Evolutionary conservation across 768 basidiomycete genomes (phyloP).

Genomic region (Suillus spraguei): DNA sequence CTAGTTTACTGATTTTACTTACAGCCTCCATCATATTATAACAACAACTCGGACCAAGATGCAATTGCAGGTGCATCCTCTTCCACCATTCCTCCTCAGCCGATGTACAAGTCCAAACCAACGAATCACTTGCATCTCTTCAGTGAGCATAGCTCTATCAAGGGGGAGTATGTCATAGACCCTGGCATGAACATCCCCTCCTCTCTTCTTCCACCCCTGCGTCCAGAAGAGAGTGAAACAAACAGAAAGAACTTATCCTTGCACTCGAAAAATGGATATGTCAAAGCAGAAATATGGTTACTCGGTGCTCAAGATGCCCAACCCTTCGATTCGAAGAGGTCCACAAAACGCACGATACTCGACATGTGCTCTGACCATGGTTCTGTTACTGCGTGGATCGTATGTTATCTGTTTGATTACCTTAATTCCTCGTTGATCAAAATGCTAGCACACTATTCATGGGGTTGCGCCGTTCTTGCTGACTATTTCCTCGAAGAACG

Average conservation of each 20-base stretch:
- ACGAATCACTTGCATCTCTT: constrained; percentile 27
- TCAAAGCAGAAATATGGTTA: constrained; percentile 45
- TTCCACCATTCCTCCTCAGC: not conserved
- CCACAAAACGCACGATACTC: constrained; percentile 23
- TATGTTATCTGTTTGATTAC: constrained; percentile 12
- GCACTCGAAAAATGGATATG: constrained; percentile 33
- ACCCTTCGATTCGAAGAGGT: not conserved
- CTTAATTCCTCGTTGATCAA: not conserved
- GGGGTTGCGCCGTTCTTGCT: constrained; percentile 21
- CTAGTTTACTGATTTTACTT: not conserved
- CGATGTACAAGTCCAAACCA: constrained; percentile 28
- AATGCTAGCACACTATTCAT: constrained; percentile 20
- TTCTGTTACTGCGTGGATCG: constrained; percentile 20
- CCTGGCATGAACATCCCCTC: constrained; percentile 42
- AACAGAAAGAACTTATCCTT: constrained; percentile 43
- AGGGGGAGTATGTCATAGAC: constrained; percentile 44
- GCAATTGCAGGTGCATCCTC: not conserved
- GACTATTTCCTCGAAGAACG: constrained; percentile 15
- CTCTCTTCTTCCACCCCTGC: constrained; percentile 41
- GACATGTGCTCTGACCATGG: constrained; percentile 22
- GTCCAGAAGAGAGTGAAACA: constrained; percentile 35
- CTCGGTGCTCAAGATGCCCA: constrained; percentile 21
- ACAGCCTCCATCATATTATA: constrained; percentile 29
- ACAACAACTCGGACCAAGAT: not conserved
- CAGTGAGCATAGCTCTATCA: constrained; percentile 14